Base-by-base conservation (phyloP, 805 yeast genomes). In the Sungouiozyma ichnusensis region DNA sequence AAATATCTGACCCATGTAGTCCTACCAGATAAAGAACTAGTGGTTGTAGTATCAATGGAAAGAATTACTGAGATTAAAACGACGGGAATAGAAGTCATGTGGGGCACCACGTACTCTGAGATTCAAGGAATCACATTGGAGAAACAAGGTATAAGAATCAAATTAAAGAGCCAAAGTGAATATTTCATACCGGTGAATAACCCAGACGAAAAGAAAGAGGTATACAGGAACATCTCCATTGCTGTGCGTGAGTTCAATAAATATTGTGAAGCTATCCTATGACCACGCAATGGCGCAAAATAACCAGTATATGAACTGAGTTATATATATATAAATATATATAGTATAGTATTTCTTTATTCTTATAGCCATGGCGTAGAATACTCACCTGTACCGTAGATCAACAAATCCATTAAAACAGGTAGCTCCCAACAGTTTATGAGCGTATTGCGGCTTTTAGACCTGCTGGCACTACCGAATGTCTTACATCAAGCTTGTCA, bases 181-280 rank as follows among this genome's bases (percentile, higher is more conserved):
- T 79, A 80, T 29, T 90, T 90, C 57, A 76, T 90, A 37, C 95
- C 96, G 2, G 69, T 90, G 35, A 77, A 84, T 0, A 92, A 85
- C 41, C 66, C 68, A 16, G 63, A 71, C 8, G 78, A 80, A 44
- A 70, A 88, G 48, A 68, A 68, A 45, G 79, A 75, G 55, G 62
- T 90, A 42, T 87, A 86, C 67, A 72, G 68, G 48, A 74, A 74
- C 54, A 83, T 92, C 51, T 81, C 79, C 3, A 64, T 81, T 45
- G 96, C 96, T 1, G 97, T 86, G 15, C 74, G 71, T 17, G 85
- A 81, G 53, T 87, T 71, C 64, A 90, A 88, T 55, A 78, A 79
- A 62, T 72, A 67, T 41, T 78, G 83, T 50, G 81, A 76, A 53
- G 79, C 77, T 14, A 47, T 59, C 20, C 51, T 62, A 43, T 67